Base-by-base conservation (phyloP, 2,329 filamentous ascomycete genomes). In the Beauveria caledonica region DNA sequence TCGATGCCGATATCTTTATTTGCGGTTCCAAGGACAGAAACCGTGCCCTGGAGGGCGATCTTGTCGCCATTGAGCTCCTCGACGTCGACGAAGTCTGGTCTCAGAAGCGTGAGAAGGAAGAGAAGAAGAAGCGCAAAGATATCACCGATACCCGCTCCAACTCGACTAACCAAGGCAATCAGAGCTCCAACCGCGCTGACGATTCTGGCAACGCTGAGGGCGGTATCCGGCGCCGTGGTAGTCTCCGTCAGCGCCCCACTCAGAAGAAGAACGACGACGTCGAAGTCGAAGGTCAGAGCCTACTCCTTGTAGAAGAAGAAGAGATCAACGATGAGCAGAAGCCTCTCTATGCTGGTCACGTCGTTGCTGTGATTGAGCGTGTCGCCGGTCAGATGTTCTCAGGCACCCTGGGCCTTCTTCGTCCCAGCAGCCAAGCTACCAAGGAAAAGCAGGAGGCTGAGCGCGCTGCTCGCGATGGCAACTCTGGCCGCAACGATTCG, bases 201-300 rank as follows among this genome's bases (percentile, higher is more conserved):
- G 84, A 87, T 46, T 76, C 77, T 62, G 82, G 82, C 67, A 81
- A 81, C 58, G 78, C 80, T 59, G 93, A 97, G 68, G 92, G 92
- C 69, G 90, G 92, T 63, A 86, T 99, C 65, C 90, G 93, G 67
- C 86, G 94, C 66, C 90, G 94, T 70, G 94, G 94, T 66, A 97
- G 93, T 82, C 84, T 99, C 67, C 88, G 94, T 70, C 94, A 97
- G 78, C 89, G 94, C 58, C 94, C 94, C 9, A 97, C 93, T 0
- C 94, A 99, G 77, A 99, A 99, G 86, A 99, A 99, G 85, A 99
- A 99, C 65, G 94, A 99, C 67, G 94, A 99, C 73, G 94, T 99
- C 27, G 94, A 99, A 75, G 94, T 99, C 29, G 94, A 99, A 73
- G 94, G 94, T 27, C 94, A 99, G 75, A 97, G 93, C 72, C 82